Percentiles rank a stretch among this genome's conserved stretches.
Conservation (phyloP, 225 moss, liverwort and hornwort genomes). For the Physcomitrium patens region DNA sequence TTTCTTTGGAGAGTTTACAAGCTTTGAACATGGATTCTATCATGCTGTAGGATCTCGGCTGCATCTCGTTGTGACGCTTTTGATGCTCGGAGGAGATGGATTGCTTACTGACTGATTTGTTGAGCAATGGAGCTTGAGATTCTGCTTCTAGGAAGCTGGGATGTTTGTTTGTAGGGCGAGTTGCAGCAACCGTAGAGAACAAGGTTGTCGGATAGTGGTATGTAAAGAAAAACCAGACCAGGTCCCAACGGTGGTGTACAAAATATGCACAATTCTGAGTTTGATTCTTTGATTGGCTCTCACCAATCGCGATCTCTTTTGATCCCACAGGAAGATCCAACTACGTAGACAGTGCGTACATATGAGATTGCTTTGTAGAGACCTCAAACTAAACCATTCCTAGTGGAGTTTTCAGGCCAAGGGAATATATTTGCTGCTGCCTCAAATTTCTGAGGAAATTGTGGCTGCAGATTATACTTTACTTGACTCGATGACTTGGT, state of each 20-base stretch:
- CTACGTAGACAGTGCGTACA: constrained; percentile 29
- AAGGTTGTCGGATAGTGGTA: constrained; percentile 22
- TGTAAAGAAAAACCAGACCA: constrained; percentile 34
- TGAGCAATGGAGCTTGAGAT: background rate
- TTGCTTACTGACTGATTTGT: too few relatives aligned
- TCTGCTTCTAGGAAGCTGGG: background rate
- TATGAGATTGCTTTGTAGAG: constrained; percentile 48
- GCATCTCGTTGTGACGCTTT: too few relatives aligned
- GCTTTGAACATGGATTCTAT: too few relatives aligned
- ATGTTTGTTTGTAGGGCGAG: background rate
- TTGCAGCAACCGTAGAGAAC: constrained; percentile 26
- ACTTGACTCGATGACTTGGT: background rate
- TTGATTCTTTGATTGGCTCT: constrained; percentile 44
- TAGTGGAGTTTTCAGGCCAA: constrained; percentile 29
- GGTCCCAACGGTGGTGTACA: constrained; percentile 33
- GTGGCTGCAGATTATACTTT: background rate
- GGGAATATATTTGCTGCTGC: constrained; percentile 29
- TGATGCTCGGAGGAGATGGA: too few relatives aligned
- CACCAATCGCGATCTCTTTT: constrained; percentile 36
- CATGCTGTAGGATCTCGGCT: too few relatives aligned
- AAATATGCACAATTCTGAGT: constrained; percentile 43
- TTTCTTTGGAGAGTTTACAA: too few relatives aligned
- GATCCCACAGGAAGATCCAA: constrained; percentile 22
- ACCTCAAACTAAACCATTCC: constrained; percentile 24
- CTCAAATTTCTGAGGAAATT: background rate